phyloP scores from a whole-genome alignment of 495 filamentous ascomycete genomes.

The Mytilinidion resinicola region DNA sequence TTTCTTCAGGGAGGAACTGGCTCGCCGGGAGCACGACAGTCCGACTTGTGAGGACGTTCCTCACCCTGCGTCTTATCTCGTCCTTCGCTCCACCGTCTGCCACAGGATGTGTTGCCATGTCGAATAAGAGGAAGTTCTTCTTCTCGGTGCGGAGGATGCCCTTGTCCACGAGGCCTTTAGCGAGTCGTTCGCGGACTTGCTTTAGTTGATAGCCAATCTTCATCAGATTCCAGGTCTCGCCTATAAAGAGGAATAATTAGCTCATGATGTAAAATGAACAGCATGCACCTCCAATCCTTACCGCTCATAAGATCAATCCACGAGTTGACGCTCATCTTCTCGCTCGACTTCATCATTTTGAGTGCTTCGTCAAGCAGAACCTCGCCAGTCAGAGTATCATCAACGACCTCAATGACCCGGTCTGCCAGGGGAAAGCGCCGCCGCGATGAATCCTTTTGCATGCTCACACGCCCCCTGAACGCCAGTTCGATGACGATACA shows the following conservation, averaged over 20 bases:
- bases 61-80: conserved; percentile 85
- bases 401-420: conserved; percentile 89
- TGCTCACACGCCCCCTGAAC: conserved; percentile 91
- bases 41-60: conserved; percentile 85
- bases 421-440: conserved; percentile 89
- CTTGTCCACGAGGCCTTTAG: conserved; percentile 98
- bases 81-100: conserved; percentile 96
- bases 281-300: conserved; percentile 41
- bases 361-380: conserved; percentile 95
- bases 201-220: conserved; percentile 99
- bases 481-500: conserved; percentile 98
- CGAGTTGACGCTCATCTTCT: conserved; percentile 98
- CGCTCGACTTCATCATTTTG: conserved; percentile 99
- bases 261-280: too few relatives aligned
- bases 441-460: conserved; percentile 94
- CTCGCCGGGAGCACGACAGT: conserved; percentile 81
- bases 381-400: conserved; percentile 95
- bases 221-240: conserved; percentile 99
- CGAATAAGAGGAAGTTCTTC: conserved; percentile 97
- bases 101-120: conserved; percentile 99
- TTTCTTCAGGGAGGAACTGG: conserved; percentile 85
- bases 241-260: conserved; percentile 40
- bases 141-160: conserved; percentile 98
- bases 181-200: conserved; percentile 94
- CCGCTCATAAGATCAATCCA: conserved; percentile 99